phyloP scores from a whole-genome alignment of 2,329 filamentous ascomycete species.

The Xylariaceae sp. region DNA sequence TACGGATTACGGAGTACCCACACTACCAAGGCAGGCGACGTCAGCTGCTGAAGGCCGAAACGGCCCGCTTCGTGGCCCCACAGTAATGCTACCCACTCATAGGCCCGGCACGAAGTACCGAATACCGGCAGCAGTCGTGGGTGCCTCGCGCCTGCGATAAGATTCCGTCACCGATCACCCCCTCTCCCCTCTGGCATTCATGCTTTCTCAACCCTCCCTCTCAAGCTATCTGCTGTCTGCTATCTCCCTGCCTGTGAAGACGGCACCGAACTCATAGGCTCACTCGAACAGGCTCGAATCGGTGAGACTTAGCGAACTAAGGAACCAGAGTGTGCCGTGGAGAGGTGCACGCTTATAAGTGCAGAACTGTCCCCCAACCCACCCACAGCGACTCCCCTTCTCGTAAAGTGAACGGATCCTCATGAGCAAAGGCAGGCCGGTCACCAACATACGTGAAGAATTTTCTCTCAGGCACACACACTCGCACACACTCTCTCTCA shows the following conservation, averaged over 20 bases:
- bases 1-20: no score
- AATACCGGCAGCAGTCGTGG: neutral
- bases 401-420: neutral
- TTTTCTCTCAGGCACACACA: neutral
- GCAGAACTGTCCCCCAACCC: neutral
- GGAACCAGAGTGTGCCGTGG: neutral
- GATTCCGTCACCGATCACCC: neutral
- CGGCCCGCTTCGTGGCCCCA: neutral
- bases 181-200: neutral
- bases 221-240: no score
- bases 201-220: neutral
- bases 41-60: neutral
- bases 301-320: neutral
- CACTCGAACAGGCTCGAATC: neutral
- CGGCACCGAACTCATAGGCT: neutral
- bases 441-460: slow-evolving; percentile 6
- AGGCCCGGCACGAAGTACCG: neutral
- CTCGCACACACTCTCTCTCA: neutral
- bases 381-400: neutral
- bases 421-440: slow-evolving; percentile 1
- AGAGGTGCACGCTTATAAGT: neutral
- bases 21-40: no score
- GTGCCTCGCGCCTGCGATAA: no score
- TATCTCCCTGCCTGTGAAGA: neutral
- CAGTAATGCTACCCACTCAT: neutral